A percentile compares a stretch with the other conserved stretches of the same genome.
Conservation (phyloP, 2,329 filamentous ascomycete genomes). For the Colletotrichum scovillei region DNA sequence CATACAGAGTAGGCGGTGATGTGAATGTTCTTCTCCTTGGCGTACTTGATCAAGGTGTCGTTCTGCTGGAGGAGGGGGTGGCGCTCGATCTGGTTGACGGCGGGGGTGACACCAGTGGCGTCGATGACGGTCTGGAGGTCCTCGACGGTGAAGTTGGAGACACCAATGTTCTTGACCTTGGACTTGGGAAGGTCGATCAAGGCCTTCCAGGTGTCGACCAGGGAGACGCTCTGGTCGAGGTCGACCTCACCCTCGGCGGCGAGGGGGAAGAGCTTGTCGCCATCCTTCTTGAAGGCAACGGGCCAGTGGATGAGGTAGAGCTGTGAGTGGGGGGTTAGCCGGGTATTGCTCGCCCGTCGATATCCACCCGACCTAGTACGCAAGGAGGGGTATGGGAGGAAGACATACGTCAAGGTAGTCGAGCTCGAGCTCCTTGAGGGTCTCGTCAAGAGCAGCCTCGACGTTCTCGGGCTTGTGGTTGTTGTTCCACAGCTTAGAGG, state of each 20-base stretch:
- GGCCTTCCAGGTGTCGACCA: constrained; percentile 58
- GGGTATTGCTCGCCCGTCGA: neutral
- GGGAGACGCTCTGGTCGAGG: constrained; percentile 56
- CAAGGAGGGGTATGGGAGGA: no score
- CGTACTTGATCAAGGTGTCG: constrained; percentile 69
- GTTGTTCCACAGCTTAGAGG: constrained; percentile 76
- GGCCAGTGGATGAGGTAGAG: constrained; percentile 76
- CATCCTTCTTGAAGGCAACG: constrained; percentile 52
- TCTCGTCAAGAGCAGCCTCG: constrained; percentile 65
- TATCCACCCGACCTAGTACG: no score
- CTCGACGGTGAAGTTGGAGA: constrained; percentile 79
- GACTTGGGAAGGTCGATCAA: constrained; percentile 68
- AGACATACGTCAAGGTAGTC: constrained; percentile 66
- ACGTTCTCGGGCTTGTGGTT: constrained; percentile 73
- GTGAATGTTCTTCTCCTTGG: constrained; percentile 72
- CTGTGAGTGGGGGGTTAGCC: constrained; percentile 37
- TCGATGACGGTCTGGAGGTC: constrained; percentile 61
- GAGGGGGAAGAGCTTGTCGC: constrained; percentile 58
- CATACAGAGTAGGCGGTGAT: constrained; percentile 71
- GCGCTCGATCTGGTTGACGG: constrained; percentile 77
- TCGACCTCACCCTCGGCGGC: constrained; percentile 45
- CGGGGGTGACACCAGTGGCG: constrained; percentile 66
- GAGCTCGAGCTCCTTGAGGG: constrained; percentile 64
- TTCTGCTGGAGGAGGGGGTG: constrained; percentile 72
- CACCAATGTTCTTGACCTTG: constrained; percentile 75